Percentiles rank a stretch among this genome's conserved stretches.
These are phyloP conservation scores for Colletotrichum endophyticum DNA, from an alignment of 2,329 filamentous ascomycete species.

Conservation along the genomic window DNA sequence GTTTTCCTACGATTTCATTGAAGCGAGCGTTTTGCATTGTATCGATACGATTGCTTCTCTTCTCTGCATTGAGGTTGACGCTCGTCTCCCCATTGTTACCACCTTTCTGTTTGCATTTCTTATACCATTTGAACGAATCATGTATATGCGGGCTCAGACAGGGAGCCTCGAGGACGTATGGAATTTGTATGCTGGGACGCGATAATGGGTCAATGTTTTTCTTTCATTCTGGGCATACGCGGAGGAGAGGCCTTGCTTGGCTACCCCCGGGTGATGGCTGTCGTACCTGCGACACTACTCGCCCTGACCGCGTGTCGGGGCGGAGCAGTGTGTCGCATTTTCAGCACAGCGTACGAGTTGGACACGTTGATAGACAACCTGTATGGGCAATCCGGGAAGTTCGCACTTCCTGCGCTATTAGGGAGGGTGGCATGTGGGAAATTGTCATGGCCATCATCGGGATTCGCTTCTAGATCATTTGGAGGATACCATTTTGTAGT, in stretches of 20 bases:
- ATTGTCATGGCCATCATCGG: slow-evolving; percentile 1
- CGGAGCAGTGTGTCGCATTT: not conserved
- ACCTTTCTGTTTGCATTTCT: not conserved
- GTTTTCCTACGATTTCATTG: slow-evolving; percentile 19
- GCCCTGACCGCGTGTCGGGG: not conserved
- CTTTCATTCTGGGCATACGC: slow-evolving; percentile 7
- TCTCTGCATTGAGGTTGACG: slow-evolving; percentile 30
- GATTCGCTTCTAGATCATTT: not conserved
- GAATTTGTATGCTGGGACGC: not conserved
- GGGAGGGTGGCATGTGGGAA: slow-evolving; percentile 1
- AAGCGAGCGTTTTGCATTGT: slow-evolving; percentile 19
- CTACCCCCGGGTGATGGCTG: slow-evolving; percentile 21
- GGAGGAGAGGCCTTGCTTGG: slow-evolving; percentile 25
- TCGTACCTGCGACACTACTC: not conserved
- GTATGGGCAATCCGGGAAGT: slow-evolving; percentile 17
- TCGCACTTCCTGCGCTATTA: slow-evolving; percentile 19
- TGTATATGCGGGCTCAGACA: not conserved
- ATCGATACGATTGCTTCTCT: slow-evolving; percentile 22
- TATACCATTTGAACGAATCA: slow-evolving; percentile 23
- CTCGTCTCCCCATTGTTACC: slow-evolving; percentile 32
- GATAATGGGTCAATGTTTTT: not conserved
- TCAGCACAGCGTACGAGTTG: not conserved
- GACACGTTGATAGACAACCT: slow-evolving; percentile 17
- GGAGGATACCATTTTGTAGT: not conserved
- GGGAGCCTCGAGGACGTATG: not conserved